Conservation (phyloP, 1,284 basidiomycete species). For the Melampsora occidentalis region DNA sequence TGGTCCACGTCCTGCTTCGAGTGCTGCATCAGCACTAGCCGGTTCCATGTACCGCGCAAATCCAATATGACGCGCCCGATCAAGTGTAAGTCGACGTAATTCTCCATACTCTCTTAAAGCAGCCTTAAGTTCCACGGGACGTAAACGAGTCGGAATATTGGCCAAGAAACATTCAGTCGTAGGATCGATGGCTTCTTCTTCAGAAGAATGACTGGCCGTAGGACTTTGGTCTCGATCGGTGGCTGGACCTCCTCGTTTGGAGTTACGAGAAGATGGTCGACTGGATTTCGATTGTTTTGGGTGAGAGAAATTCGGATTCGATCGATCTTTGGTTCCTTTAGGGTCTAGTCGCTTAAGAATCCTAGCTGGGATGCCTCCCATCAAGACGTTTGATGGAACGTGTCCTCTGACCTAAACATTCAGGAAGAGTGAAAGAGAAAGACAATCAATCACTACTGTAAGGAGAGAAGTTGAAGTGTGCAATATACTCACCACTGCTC, state of each 20-base stretch:
- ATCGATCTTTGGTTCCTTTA: not conserved
- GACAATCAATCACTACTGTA: not conserved
- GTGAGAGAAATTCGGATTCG: conserved; percentile 10
- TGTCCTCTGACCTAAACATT: conserved; percentile 42
- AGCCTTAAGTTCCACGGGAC: not conserved
- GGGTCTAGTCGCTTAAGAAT: conserved; percentile 43
- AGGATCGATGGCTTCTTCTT: conserved; percentile 26
- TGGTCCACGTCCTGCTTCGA: conserved; percentile 23
- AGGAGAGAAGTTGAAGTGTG: not conserved
- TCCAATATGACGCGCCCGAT: conserved; percentile 24
- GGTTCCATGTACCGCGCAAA: conserved; percentile 21
- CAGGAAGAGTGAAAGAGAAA: not conserved
- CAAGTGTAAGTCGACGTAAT: conserved; percentile 28
- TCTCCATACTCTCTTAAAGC: conserved; percentile 25
- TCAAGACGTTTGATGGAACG: conserved; percentile 45
- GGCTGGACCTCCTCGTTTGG: not conserved
- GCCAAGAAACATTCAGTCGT: conserved; percentile 30
- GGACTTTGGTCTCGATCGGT: conserved; percentile 6
- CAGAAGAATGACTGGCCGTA: conserved; percentile 1
- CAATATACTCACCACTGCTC: conserved; percentile 24
- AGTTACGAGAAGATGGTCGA: conserved; percentile 4
- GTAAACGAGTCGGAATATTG: conserved; percentile 20
- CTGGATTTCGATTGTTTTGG: not conserved
- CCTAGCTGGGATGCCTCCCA: conserved; percentile 45
- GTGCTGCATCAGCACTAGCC: conserved; percentile 15